Percentiles rank a stretch among this genome's conserved stretches.
phyloP scores from a whole-genome alignment of 179 eudicot species.

The Patellifolia procumbens region DNA sequence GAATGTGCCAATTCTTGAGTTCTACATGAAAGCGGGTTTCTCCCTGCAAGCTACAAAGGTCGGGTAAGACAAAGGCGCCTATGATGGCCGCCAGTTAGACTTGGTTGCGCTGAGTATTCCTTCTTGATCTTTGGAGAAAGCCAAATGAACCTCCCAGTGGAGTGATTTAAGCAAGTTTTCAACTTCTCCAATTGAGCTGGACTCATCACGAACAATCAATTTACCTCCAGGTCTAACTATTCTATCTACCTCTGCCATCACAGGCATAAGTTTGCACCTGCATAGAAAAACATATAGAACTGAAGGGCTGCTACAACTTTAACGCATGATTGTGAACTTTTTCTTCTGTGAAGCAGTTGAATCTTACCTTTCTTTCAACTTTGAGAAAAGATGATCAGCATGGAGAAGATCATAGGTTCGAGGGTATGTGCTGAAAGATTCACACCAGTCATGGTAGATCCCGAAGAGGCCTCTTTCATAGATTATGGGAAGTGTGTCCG shows the following conservation, averaged over 20 bases:
- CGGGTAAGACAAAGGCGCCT: slow-evolving; percentile 32
- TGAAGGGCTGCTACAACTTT: background rate
- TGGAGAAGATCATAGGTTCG: slow-evolving; percentile 86
- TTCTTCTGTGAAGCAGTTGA: background rate
- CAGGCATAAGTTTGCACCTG: slow-evolving; percentile 72
- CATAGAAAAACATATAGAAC: slow-evolving; percentile 10
- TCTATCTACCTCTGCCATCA: slow-evolving; percentile 81
- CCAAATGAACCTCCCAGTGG: slow-evolving; percentile 80
- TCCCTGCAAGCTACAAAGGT: background rate
- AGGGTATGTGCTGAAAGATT: slow-evolving; percentile 92
- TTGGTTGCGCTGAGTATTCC: slow-evolving; percentile 80
- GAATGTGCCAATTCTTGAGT: background rate
- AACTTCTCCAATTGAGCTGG: slow-evolving; percentile 53
- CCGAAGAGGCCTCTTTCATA: slow-evolving; percentile 91
- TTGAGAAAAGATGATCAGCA: slow-evolving; percentile 83
- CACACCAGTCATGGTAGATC: slow-evolving; percentile 95
- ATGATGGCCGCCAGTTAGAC: slow-evolving; percentile 71
- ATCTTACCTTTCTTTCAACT: slow-evolving; percentile 54
- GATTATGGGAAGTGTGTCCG: slow-evolving; percentile 87
- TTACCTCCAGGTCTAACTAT: slow-evolving; percentile 89
- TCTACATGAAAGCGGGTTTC: slow-evolving; percentile 1
- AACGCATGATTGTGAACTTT: background rate
- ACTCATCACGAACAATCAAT: slow-evolving; percentile 71
- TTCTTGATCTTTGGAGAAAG: slow-evolving; percentile 67
- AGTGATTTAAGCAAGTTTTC: slow-evolving; percentile 74